These are phyloP conservation scores for Paramyrothecium roridum DNA, from an alignment of 2,329 filamentous ascomycete species.

Conservation along the genomic window DNA sequence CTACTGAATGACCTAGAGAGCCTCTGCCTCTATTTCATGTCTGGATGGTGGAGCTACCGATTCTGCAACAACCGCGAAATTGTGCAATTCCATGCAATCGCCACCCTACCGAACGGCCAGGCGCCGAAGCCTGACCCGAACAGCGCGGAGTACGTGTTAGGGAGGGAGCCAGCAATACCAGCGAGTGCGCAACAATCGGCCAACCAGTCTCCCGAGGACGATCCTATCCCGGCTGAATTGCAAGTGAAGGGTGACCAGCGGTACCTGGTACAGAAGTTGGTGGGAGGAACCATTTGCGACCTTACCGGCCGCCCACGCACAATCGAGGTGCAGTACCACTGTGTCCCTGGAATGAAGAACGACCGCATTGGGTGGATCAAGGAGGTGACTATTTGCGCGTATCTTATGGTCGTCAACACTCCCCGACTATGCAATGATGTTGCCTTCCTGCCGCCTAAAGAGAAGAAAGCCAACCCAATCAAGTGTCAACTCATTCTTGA, in stretches of 20 bases:
- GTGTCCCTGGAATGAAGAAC: constrained; percentile 67
- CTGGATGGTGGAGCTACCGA: constrained; percentile 94
- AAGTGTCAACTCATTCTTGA: constrained; percentile 69
- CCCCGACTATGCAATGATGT: constrained; percentile 84
- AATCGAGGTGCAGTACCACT: constrained; percentile 80
- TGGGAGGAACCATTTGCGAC: constrained; percentile 80
- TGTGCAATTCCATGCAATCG: constrained; percentile 84
- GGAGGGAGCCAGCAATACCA: constrained; percentile 42
- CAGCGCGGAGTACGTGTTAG: constrained; percentile 75
- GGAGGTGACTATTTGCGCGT: constrained; percentile 85
- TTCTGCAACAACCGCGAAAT: constrained; percentile 89
- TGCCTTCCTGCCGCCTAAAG: constrained; percentile 78
- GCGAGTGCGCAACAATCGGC: constrained; percentile 20
- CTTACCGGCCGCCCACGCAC: constrained; percentile 77
- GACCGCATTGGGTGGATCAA: constrained; percentile 91
- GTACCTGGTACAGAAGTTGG: constrained; percentile 80
- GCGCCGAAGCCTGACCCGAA: constrained; percentile 75
- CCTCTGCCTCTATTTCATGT: constrained; percentile 77
- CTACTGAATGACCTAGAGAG: constrained; percentile 75
- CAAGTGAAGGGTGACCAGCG: constrained; percentile 80
- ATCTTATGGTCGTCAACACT: constrained; percentile 90
- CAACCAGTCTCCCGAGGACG: constrained; percentile 16
- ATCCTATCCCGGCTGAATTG: constrained; percentile 55
- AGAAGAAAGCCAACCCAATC: constrained; percentile 73
- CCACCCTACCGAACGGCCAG: constrained; percentile 62